Conservation (phyloP, 2,329 filamentous ascomycete genomes). For the Chrysosporium keratinophilum region DNA sequence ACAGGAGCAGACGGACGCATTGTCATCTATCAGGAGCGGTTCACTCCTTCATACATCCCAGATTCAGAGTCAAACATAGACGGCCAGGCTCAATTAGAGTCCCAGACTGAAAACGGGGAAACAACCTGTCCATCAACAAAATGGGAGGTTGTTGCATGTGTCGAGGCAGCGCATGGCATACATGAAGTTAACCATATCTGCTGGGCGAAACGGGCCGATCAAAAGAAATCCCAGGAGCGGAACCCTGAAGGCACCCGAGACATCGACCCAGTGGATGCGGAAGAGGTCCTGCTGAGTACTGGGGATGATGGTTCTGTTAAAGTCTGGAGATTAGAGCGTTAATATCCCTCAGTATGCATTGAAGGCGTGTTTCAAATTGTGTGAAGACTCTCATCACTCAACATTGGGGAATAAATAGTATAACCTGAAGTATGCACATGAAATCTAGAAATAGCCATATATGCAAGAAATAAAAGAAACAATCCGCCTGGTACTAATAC, state of each 20-base stretch:
- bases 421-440: no score
- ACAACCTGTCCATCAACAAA: slow-evolving; percentile 32
- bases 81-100: neutral
- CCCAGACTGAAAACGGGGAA: neutral
- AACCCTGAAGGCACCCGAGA: neutral
- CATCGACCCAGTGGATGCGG: slow-evolving; percentile 38
- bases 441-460: neutral
- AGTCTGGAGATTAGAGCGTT: slow-evolving; percentile 56
- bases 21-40: slow-evolving; percentile 61
- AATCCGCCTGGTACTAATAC: neutral
- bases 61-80: neutral
- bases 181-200: slow-evolving; percentile 89
- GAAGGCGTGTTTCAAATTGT: no score
- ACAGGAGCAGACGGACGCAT: slow-evolving; percentile 78
- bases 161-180: slow-evolving; percentile 70
- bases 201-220: slow-evolving; percentile 72
- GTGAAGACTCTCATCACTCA: no score
- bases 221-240: slow-evolving; percentile 18
- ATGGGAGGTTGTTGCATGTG: slow-evolving; percentile 62
- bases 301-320: slow-evolving; percentile 85
- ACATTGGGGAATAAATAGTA: no score
- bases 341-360: neutral
- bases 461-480: neutral
- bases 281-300: slow-evolving; percentile 82
- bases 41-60: neutral